Evolutionary conservation across 2,329 filamentous ascomycete species (phyloP), one percentile per base, ranked within the genome.

Genomic region (Myrmaecium sp.): DNA sequence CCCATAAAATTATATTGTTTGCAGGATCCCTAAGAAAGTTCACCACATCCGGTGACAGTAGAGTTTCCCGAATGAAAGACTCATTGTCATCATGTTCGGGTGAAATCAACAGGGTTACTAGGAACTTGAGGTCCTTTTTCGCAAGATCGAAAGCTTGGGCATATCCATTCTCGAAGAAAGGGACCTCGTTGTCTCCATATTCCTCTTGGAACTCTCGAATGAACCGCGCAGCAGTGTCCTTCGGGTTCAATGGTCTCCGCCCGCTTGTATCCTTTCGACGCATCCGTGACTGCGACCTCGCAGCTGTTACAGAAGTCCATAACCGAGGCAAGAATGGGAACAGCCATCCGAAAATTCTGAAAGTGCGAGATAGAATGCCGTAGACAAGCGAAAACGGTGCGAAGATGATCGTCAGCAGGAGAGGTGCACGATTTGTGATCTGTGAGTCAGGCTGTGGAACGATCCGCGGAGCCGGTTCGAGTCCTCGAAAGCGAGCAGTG

Each of bases 201-300:
- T 92, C 81, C 52, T 98, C 89, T 42, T 93, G 83, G 38, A 98
- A 93, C 41, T 95, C 84, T 6, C 86, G 70, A 43, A 81, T 78
- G 49, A 95, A 92, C 17, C 89, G 66, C 14, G 79, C 74, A 0
- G 86, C 83, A 1, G 82, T 86, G 44, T 98, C 89, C 30, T 79
- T 71, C 1, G 86, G 83, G 44, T 77, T 77, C 23, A 94, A 57
- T 38, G 81, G 69, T 37, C 81, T 66, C 17, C 86, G 67, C 4
- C 77, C 75, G 33, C 62, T 70, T 2, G 73, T 74, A 37, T 71
- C 73, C 31, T 66, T 58, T 31, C 45, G 38, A 5, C 40, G 35
- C 11, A 21, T 22, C 17, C 23, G 25, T n/a, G 35, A 29, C 9
- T 63, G 55, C 2, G 65, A 49, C 42, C 64, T 49, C 24, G 65